Percentiles rank a stretch among this genome's conserved stretches.
phyloP scores from a whole-genome alignment of 2,329 filamentous ascomycete genomes.

The Aspergillus brasiliensis region DNA sequence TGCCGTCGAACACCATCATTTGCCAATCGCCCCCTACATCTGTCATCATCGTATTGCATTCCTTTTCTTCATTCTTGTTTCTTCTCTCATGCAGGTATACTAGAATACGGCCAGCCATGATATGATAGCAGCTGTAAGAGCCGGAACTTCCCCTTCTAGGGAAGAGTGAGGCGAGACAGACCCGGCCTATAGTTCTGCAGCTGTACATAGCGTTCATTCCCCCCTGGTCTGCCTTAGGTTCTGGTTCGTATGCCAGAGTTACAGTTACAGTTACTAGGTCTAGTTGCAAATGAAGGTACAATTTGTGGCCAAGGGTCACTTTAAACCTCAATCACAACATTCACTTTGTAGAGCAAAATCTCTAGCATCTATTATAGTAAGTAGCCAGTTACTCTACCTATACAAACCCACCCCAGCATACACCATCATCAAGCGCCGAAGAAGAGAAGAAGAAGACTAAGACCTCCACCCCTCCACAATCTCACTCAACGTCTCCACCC shows the following conservation, averaged over 20 bases:
- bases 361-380: too few species aligned
- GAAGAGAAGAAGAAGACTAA: neutral
- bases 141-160: neutral
- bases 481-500: conserved; percentile 50
- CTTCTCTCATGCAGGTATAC: neutral
- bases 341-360: too few species aligned
- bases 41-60: neutral
- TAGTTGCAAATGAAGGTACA: conserved; percentile 27
- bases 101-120: conserved; percentile 10
- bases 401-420: neutral
- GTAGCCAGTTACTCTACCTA: neutral
- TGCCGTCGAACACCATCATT: neutral
- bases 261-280: conserved; percentile 15
- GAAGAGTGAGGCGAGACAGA: neutral
- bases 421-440: too few species aligned
- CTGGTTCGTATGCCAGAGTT: conserved; percentile 18
- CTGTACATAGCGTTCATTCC: conserved; percentile 24
- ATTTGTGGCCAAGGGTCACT: conserved; percentile 28
- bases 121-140: conserved; percentile 3
- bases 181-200: conserved; percentile 14
- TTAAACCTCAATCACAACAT: neutral
- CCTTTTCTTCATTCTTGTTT: conserved; percentile 2
- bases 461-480: conserved; percentile 47
- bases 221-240: conserved; percentile 14
- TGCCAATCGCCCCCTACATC: too few species aligned